Percentiles rank a stretch among this genome's conserved stretches.
phyloP scores from a whole-genome alignment of 179 eudicot species.

The Gypsophila paniculata region DNA sequence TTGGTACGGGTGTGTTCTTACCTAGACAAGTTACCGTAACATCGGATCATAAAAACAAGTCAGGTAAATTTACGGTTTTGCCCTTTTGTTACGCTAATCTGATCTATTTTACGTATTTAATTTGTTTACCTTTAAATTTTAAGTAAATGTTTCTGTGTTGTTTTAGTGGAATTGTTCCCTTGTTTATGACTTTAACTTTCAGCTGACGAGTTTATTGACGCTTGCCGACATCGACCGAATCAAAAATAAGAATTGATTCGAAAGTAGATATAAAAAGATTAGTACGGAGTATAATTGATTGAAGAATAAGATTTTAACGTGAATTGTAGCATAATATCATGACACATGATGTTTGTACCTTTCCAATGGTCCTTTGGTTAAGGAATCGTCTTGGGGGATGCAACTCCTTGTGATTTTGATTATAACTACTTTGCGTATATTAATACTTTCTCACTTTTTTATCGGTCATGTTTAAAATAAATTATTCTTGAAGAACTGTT shows the following conservation, averaged over 20 bases:
- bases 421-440: background rate
- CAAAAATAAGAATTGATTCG: background rate
- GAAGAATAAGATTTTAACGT: constrained; percentile 5
- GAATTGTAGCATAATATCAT: background rate
- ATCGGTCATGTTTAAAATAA: too few relatives aligned
- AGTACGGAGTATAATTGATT: background rate
- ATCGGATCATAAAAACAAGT: background rate
- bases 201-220: too few relatives aligned
- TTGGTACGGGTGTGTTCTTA: constrained; percentile 22
- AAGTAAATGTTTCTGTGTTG: too few relatives aligned
- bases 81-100: too few relatives aligned
- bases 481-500: too few relatives aligned
- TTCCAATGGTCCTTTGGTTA: constrained; percentile 14
- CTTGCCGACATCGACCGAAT: background rate
- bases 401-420: background rate
- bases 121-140: too few relatives aligned
- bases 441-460: too few relatives aligned
- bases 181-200: too few relatives aligned
- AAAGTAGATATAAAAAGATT: background rate
- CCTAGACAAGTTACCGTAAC: background rate
- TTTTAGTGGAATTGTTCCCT: too few relatives aligned
- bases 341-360: constrained; percentile 15
- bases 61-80: constrained; percentile 2
- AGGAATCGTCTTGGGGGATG: constrained; percentile 13
- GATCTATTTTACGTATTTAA: too few relatives aligned